Evolutionary conservation across 2,329 filamentous ascomycete species (phyloP).

Genomic region (Macrophomina tecta): DNA sequence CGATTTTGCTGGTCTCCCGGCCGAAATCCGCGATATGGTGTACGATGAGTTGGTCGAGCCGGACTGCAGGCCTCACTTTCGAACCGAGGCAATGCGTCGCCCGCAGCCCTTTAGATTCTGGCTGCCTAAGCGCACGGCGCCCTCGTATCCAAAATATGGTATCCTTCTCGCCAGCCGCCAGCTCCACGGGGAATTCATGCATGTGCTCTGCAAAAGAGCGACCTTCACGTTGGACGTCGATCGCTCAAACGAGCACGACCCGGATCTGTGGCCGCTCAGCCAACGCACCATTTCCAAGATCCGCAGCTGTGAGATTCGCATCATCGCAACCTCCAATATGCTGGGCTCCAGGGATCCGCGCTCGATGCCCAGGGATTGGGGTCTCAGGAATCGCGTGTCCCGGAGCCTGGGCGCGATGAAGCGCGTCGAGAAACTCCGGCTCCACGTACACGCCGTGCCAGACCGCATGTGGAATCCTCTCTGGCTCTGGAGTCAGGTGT

Average conservation of each 20-base stretch:
- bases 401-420: conserved; percentile 32
- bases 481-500: conserved; percentile 42
- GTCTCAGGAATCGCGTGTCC: conserved; percentile 36
- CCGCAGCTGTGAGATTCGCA: conserved; percentile 38
- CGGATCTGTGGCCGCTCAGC: conserved; percentile 39
- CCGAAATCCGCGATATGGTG: conserved; percentile 30
- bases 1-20: conserved; percentile 29
- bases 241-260: conserved; percentile 38
- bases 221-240: conserved; percentile 43
- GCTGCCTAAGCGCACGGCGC: conserved; percentile 10
- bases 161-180: conserved; percentile 41
- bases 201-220: conserved; percentile 39
- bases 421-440: conserved; percentile 37
- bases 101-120: conserved; percentile 5
- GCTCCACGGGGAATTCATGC: conserved; percentile 43
- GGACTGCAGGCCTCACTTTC: conserved; percentile 11
- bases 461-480: conserved; percentile 48
- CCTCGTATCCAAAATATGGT: conserved; percentile 4
- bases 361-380: conserved; percentile 43
- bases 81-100: conserved; percentile 12
- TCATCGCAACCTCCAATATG: conserved; percentile 44
- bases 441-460: conserved; percentile 43
- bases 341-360: conserved; percentile 44
- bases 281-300: conserved; percentile 34
- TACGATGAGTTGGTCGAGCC: conserved; percentile 30